phyloP scores from a whole-genome alignment of 768 basidiomycete species.

The Cystobasidium onofrii region DNA sequence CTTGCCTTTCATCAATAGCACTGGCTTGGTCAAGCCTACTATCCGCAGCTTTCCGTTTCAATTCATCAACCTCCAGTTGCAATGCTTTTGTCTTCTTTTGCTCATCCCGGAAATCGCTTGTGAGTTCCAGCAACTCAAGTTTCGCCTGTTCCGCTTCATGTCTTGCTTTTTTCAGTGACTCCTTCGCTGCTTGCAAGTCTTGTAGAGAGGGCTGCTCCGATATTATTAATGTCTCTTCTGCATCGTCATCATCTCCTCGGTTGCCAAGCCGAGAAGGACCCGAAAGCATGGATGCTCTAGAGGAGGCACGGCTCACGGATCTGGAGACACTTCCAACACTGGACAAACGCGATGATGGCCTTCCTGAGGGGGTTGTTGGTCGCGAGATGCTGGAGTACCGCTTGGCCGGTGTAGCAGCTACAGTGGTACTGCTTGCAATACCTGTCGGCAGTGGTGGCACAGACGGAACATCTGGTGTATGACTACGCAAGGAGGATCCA shows the following conservation, averaged over 20 bases:
- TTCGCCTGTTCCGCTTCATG: constrained; percentile 31
- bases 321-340: neutral
- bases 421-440: neutral
- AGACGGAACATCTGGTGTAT: constrained; percentile 12
- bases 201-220: neutral
- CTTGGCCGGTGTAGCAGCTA: neutral
- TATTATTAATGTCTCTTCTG: neutral
- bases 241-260: neutral
- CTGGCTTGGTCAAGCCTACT: constrained; percentile 24
- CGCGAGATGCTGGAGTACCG: constrained; percentile 16
- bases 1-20: constrained; percentile 23
- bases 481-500: constrained; percentile 7
- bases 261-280: constrained; percentile 9
- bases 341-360: constrained; percentile 27
- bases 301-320: constrained; percentile 30
- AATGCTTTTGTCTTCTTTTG: constrained; percentile 35
- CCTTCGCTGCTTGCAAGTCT: constrained; percentile 4
- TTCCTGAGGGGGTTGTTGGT: constrained; percentile 10
- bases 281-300: neutral
- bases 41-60: constrained; percentile 43
- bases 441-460: constrained; percentile 16
- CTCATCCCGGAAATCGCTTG: constrained; percentile 18
- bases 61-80: constrained; percentile 52
- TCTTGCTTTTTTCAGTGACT: neutral
- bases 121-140: constrained; percentile 16